Evolutionary conservation across 2,329 filamentous ascomycete species (phyloP).

Genomic region (Arthrinium phaeospermum): DNA sequence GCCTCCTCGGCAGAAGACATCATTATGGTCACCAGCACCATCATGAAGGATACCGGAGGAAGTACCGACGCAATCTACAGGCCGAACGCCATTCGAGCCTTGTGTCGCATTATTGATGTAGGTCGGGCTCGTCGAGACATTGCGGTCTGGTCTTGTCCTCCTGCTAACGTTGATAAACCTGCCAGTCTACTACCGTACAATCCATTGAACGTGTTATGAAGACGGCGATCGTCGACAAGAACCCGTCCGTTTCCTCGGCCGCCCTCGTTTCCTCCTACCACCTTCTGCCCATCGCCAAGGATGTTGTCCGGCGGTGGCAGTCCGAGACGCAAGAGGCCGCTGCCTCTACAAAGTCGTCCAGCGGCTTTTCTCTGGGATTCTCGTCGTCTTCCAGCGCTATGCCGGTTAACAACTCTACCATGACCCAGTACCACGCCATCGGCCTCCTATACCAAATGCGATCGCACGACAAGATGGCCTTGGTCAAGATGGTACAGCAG

Average conservation of each 20-base stretch:
- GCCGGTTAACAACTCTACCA: constrained; percentile 90
- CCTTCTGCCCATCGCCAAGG: constrained; percentile 91
- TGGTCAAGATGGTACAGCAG: constrained; percentile 99
- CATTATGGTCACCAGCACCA: constrained; percentile 99
- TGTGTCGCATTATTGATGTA: constrained; percentile 97
- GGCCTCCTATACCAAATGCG: constrained; percentile 98
- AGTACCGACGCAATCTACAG: constrained; percentile 93
- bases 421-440: constrained; percentile 98
- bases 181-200: constrained; percentile 88
- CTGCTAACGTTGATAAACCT: constrained; percentile 9
- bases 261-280: constrained; percentile 97
- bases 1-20: constrained; percentile 96
- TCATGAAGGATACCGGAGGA: constrained; percentile 99
- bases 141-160: neutral
- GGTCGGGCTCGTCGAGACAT: constrained; percentile 38
- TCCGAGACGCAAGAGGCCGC: constrained; percentile 98
- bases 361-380: constrained; percentile 91
- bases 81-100: constrained; percentile 92
- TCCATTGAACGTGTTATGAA: constrained; percentile 99
- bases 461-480: constrained; percentile 93
- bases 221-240: constrained; percentile 99
- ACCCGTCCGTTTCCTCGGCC: constrained; percentile 93
- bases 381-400: constrained; percentile 77
- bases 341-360: constrained; percentile 84
- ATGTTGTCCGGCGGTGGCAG: constrained; percentile 97